phyloP scores from a whole-genome alignment of 2,329 filamentous ascomycete genomes.

The Colletotrichum camelliae region DNA sequence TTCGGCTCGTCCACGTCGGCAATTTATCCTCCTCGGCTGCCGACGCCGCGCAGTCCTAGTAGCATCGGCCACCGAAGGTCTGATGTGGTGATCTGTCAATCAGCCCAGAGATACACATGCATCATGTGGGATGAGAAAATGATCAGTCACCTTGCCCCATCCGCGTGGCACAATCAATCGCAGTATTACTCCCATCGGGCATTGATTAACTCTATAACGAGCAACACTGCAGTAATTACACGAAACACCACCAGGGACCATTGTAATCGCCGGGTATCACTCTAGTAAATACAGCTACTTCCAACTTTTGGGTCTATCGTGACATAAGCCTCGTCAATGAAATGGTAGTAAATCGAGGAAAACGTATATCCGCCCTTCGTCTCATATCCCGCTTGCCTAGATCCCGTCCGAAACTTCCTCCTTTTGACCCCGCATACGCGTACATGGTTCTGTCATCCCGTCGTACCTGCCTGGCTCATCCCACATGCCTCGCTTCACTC shows the following conservation, averaged over 20 bases:
- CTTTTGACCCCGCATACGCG: background rate
- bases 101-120: background rate
- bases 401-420: background rate
- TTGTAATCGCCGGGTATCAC: background rate
- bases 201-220: background rate
- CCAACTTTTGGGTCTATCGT: background rate
- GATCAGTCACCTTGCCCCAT: background rate
- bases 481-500: background rate
- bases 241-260: background rate
- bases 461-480: background rate
- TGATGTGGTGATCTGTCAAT: background rate
- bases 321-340: background rate
- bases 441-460: slow-evolving; percentile 3
- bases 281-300: background rate
- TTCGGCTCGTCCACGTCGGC: background rate
- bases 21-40: background rate
- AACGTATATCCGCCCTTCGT: background rate
- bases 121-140: background rate
- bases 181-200: background rate
- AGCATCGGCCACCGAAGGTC: background rate
- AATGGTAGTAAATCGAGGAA: background rate
- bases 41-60: background rate
- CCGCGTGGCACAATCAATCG: background rate
- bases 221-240: background rate
- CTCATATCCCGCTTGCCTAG: background rate